Evolutionary conservation across 768 basidiomycete genomes (phyloP), one percentile per base, ranked within the genome.

Genomic region (Kwoniella sp.): DNA sequence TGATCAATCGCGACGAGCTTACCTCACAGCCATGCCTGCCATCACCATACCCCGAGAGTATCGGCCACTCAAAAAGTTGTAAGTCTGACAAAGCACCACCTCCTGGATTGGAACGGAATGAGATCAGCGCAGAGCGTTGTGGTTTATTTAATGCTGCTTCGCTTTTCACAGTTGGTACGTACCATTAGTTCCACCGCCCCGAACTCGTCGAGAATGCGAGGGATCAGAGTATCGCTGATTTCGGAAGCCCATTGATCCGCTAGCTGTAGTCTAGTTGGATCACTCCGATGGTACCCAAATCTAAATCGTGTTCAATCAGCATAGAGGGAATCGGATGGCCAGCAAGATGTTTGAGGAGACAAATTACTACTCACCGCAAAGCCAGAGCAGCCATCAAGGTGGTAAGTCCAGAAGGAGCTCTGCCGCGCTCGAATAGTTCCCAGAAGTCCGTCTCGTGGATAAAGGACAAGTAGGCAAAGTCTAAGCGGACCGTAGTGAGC

Each of bases 131-230:
- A n/a, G n/a, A n/a, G n/a, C n/a, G n/a, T n/a, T n/a, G n/a, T n/a
- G n/a, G n/a, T n/a, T n/a, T n/a, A n/a, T n/a, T n/a, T n/a, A 44
- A 7, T 36, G 7, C 24, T 15, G 9, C 0, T 27, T 30, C 30
- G 6, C 21, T 40, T 13, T 54, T 19, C 29, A 7, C 3, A 1
- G 49, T 8, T 19, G 10, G n/a, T 13, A 56, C 66, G 55, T 51
- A 63, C 66, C 66, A 68, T 68, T 8, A 68, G 50, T 26, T 68
- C 66, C n/a, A 68, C 46, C 22, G 60, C 66, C 12, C 66, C 66
- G 25, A 54, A 68, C n/a, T 55, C 66, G 27, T 54, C 27, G 19
- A 55, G 36, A 10, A 57, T 33, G 21, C 29, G 63, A 24, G 26
- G 8, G n/a, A 33, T 62, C 19, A 62, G 37, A 17, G 26, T 22